Evolutionary conservation across 2,329 filamentous ascomycete genomes (phyloP).

Genomic region (Alternaria dauci): DNA sequence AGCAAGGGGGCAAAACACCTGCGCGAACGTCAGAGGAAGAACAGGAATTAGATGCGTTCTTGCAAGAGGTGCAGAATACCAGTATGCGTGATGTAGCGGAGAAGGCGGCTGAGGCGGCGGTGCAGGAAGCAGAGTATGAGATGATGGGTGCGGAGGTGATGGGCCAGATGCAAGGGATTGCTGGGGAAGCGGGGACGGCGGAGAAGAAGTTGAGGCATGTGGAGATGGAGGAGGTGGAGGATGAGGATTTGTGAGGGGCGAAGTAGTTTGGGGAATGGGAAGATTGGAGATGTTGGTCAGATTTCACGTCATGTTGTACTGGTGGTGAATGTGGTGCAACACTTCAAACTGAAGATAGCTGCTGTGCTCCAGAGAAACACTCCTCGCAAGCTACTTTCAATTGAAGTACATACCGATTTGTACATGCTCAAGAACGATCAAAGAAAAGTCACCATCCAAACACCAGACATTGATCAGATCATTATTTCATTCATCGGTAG

Average conservation of each 20-base stretch:
- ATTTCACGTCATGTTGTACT: neutral
- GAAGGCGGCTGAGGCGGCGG: constrained; percentile 43
- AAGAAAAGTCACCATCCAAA: neutral
- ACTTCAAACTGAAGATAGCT: rapidly evolving
- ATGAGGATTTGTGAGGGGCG: constrained; percentile 55
- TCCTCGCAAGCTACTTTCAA: neutral
- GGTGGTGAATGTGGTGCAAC: neutral
- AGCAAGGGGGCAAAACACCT: neutral
- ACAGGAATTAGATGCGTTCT: constrained; percentile 39
- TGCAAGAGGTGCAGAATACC: constrained; percentile 34
- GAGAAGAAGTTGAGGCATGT: constrained; percentile 51
- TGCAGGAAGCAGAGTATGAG: constrained; percentile 51
- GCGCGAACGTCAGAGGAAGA: constrained; percentile 21
- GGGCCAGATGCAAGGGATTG: constrained; percentile 39
- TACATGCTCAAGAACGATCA: neutral
- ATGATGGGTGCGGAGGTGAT: constrained; percentile 52
- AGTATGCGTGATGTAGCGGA: constrained; percentile 34
- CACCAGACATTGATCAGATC: neutral
- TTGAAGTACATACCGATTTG: neutral
- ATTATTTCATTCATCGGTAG: constrained; percentile 26
- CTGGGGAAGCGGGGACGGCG: constrained; percentile 45
- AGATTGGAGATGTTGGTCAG: neutral
- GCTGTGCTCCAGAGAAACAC: neutral
- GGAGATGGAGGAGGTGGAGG: constrained; percentile 57
- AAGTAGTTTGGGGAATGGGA: too few species aligned